Evolutionary conservation across 495 filamentous ascomycete species (phyloP).

Genomic region (Achaetomiella virescens): DNA sequence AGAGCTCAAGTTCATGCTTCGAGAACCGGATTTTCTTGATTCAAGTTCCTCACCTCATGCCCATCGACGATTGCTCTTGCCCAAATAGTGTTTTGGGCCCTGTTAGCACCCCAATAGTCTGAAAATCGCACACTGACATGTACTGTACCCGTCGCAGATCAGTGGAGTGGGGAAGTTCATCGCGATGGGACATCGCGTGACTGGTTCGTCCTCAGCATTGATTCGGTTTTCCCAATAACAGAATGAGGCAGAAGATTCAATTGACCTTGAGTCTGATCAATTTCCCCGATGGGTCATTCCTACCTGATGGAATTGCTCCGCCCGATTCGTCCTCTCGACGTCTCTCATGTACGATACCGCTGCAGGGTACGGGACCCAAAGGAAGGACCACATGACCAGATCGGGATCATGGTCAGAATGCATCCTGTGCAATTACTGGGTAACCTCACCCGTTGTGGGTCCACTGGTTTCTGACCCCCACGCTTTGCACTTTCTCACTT

Average conservation of each 20-base stretch:
- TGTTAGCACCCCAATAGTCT: not conserved
- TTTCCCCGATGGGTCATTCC: too few relatives aligned
- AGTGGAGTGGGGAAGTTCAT: not conserved
- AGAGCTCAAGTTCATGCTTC: too few relatives aligned
- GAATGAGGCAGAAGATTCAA: not conserved
- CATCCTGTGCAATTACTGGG: too few relatives aligned
- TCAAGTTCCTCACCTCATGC: too few relatives aligned
- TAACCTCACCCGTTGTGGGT: not conserved
- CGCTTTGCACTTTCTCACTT: not conserved
- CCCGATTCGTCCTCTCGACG: not conserved
- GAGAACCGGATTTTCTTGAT: too few relatives aligned
- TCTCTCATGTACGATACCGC: too few relatives aligned
- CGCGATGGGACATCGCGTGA: not conserved
- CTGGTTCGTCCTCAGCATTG: not conserved
- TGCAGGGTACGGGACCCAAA: too few relatives aligned
- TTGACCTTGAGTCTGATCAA: too few relatives aligned
- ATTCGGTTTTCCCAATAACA: too few relatives aligned
- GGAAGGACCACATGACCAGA: too few relatives aligned
- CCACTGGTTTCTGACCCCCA: not conserved
- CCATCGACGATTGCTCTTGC: not conserved
- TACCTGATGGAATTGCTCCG: too few relatives aligned
- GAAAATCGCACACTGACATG: not conserved
- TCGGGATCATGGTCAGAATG: too few relatives aligned
- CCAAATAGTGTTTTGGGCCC: not conserved
- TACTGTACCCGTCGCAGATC: conserved; percentile 13